These are phyloP conservation scores for Trichoderma koningiopsis DNA, from an alignment of 2,329 filamentous ascomycete species.

Conservation along the genomic window DNA sequence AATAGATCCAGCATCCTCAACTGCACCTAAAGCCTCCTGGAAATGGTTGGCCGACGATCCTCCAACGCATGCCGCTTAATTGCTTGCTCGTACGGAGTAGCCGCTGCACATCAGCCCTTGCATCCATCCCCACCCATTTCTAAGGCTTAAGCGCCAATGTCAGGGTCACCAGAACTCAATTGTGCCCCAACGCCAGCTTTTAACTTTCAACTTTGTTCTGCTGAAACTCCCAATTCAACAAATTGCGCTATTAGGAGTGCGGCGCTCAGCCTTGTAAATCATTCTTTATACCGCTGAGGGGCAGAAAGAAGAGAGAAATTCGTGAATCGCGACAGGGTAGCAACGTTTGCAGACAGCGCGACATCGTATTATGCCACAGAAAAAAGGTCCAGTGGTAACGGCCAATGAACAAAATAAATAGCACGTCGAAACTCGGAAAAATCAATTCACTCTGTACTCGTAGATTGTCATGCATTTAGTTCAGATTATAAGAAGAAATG, in stretches of 20 bases:
- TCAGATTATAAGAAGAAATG: neutral
- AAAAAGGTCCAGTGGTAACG: neutral
- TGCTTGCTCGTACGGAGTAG: neutral
- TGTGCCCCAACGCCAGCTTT: neutral
- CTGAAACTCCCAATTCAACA: neutral
- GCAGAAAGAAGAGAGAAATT: neutral
- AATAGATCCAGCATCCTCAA: neutral
- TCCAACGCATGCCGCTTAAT: neutral
- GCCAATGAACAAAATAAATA: neutral
- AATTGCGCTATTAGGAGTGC: neutral
- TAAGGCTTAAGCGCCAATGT: neutral
- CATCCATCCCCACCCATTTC: neutral
- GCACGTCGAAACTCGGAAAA: no score
- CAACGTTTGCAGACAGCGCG: neutral
- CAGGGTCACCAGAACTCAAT: neutral
- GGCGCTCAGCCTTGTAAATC: neutral
- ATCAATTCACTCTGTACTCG: neutral
- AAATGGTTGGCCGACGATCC: constrained; percentile 18
- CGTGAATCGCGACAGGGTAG: neutral
- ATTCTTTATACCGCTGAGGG: no score
- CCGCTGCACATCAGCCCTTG: constrained; percentile 7
- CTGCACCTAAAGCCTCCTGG: no score
- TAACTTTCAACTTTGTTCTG: neutral
- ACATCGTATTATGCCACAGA: neutral
- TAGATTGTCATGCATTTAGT: neutral